Conservation (phyloP, 1,284 basidiomycete genomes). For the Grifola frondosa region DNA sequence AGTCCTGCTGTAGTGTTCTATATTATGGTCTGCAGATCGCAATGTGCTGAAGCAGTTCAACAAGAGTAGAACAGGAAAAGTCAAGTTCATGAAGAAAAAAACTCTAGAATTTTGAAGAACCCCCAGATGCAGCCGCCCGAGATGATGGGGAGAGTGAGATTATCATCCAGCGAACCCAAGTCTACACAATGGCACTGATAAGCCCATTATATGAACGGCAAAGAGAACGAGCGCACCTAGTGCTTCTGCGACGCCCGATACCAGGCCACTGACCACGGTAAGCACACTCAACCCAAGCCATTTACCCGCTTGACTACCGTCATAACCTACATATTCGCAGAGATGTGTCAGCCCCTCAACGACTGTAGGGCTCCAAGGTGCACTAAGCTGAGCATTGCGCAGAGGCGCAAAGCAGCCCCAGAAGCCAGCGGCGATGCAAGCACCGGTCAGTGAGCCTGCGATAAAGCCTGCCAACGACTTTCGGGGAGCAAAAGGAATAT, state of each 20-base stretch:
- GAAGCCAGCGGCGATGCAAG: constrained; percentile 72
- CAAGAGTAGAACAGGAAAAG: no score
- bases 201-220: neutral
- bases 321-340: constrained; percentile 12
- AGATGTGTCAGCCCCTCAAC: constrained; percentile 9
- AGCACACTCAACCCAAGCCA: constrained; percentile 58
- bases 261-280: constrained; percentile 66
- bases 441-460: constrained; percentile 81
- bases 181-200: constrained; percentile 51
- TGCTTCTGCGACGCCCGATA: constrained; percentile 84
- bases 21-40: no score
- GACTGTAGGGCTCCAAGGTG: constrained; percentile 46
- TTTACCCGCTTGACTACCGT: constrained; percentile 32
- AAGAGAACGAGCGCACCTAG: constrained; percentile 54
- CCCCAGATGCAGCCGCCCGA: constrained; percentile 82
- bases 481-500: constrained; percentile 76
- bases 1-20: no score
- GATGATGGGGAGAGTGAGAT: constrained; percentile 90
- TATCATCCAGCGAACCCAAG: constrained; percentile 88
- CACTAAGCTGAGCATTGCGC: constrained; percentile 44
- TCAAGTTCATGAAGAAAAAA: no score
- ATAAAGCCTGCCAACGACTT: constrained; percentile 90
- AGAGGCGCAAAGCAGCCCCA: constrained; percentile 67
- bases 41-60: no score
- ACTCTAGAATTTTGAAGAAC: constrained; percentile 51